Evolutionary conservation across 2,329 filamentous ascomycete genomes (phyloP).

Genomic region (Drechmeria coniospora): DNA sequence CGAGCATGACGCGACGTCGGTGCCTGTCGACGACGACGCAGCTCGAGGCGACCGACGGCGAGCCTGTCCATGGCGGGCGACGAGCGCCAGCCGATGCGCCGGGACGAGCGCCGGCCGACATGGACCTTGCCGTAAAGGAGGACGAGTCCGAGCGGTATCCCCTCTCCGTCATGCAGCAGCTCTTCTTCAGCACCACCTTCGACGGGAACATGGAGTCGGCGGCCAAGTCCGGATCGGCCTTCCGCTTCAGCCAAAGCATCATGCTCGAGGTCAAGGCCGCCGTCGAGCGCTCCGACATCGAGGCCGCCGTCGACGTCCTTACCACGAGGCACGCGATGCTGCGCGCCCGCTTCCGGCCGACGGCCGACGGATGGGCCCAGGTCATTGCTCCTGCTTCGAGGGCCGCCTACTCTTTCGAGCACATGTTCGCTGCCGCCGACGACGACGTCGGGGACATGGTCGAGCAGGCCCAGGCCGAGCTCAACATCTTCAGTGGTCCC

Average conservation of each 20-base stretch:
- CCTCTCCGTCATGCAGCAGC: slow-evolving; percentile 37
- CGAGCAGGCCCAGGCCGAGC: slow-evolving; percentile 23
- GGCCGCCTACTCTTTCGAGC: slow-evolving; percentile 27
- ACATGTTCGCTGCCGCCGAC: slow-evolving; percentile 23
- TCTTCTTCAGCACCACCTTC: slow-evolving; percentile 34
- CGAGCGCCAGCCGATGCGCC: not conserved
- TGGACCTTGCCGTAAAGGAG: slow-evolving; percentile 7
- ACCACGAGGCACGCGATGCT: slow-evolving; percentile 37
- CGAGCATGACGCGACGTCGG: slow-evolving; percentile 23
- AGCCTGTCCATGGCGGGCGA: too few species aligned
- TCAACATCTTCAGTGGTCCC: slow-evolving; percentile 34
- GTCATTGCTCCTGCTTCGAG: slow-evolving; percentile 22
- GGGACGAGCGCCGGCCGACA: slow-evolving; percentile 7
- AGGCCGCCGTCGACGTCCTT: slow-evolving; percentile 31
- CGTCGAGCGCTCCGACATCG: slow-evolving; percentile 26
- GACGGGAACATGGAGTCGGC: slow-evolving; percentile 18
- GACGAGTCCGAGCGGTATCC: slow-evolving; percentile 22
- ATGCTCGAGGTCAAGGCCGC: slow-evolving; percentile 27
- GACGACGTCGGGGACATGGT: slow-evolving; percentile 26
- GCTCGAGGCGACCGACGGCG: not conserved
- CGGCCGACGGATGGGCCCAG: slow-evolving; percentile 29
- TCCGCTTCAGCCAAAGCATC: slow-evolving; percentile 35
- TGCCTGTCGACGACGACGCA: slow-evolving; percentile 11
- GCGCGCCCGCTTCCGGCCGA: slow-evolving; percentile 26
- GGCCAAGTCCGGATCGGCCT: slow-evolving; percentile 17